Base-by-base conservation (phyloP, 148 eudicot species). In the Diospyros kaki region DNA sequence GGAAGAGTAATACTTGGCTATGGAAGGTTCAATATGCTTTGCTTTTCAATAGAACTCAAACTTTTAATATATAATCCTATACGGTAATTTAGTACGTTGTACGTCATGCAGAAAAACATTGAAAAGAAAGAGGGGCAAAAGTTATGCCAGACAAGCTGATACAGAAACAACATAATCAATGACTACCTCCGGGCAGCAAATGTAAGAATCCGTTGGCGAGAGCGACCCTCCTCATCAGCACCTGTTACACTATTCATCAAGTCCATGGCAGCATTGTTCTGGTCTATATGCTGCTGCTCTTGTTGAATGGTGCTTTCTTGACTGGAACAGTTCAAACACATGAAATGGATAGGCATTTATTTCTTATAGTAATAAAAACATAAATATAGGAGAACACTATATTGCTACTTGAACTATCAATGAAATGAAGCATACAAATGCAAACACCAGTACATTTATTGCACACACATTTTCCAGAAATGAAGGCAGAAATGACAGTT, bases 161-260 rank as follows among this genome's bases (percentile, higher is more conserved):
- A 71, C 39, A 48, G 71, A 52, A 38, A 59, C 3, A 60, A 68
- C 54, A 66, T 5, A 64, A 62, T 59, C 69, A 58, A 51, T 11
- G 66, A n/a, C 40, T 82, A 94, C 98, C 97, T 89, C 81, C 82
- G 83, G 73, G 98, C 98, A 53, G 98, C 97, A 85, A 80, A 95
- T 68, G 94, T 89, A 69, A 95, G 97, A 83, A 92, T 86, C 79
- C 89, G 76, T 83, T 92, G 98, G 68, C 98, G 96, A 71, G 96
- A 86, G 66, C 89, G 90, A 54, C 92, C 91, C 79, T 95, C 97
- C 77, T 95, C 97, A 75, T 92, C 97, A 74, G 81, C 81, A 79
- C 92, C 94, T 2, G 91, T 90, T 70, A 95, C 90, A 81, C 91
- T 90, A 68, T 88, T 86, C 66, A 95, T 90, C 80, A 95, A 87